Evolutionary conservation across 208 protist genomes (phyloP).

Genomic region (Acanthamoeba rhysodes): DNA sequence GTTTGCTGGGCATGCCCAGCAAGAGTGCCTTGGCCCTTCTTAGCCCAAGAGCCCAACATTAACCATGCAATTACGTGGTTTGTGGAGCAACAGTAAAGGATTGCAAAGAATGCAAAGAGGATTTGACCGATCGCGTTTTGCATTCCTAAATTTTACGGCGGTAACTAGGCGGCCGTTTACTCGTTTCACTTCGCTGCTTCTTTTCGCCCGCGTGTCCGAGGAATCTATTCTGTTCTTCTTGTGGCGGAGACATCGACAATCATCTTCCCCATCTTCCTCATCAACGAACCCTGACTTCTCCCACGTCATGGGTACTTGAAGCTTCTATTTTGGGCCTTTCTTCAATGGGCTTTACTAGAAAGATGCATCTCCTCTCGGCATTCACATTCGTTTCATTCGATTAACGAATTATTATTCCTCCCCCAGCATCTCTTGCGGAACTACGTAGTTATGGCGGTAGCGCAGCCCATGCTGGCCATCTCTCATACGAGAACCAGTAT

Average conservation of each 20-base stretch:
- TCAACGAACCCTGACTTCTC: background rate
- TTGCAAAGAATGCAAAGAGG: too few relatives aligned
- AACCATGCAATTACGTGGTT: too few relatives aligned
- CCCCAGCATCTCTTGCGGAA: constrained; percentile 6
- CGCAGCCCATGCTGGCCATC: background rate
- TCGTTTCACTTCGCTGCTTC: background rate
- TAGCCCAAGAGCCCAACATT: too few relatives aligned
- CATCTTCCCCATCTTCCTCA: background rate
- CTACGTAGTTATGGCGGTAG: background rate
- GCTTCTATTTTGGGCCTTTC: background rate
- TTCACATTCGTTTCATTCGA: too few relatives aligned
- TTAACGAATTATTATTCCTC: background rate
- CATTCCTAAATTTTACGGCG: background rate
- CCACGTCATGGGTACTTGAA: background rate
- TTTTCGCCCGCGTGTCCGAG: background rate
- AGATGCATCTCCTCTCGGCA: background rate
- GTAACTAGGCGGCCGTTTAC: too few relatives aligned
- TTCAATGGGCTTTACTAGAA: background rate
- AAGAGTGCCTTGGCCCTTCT: too few relatives aligned
- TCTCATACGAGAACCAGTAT: constrained; percentile 5
- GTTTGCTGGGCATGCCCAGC: too few relatives aligned
- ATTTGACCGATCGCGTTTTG: background rate
- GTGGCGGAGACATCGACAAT: background rate
- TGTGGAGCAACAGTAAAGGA: too few relatives aligned
- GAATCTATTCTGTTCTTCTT: background rate